A percentile compares a stretch with the other conserved stretches of the same genome.
Evolutionary conservation across 2,329 filamentous ascomycete species (phyloP).

Genomic region (Pseudocercospora ulei): DNA sequence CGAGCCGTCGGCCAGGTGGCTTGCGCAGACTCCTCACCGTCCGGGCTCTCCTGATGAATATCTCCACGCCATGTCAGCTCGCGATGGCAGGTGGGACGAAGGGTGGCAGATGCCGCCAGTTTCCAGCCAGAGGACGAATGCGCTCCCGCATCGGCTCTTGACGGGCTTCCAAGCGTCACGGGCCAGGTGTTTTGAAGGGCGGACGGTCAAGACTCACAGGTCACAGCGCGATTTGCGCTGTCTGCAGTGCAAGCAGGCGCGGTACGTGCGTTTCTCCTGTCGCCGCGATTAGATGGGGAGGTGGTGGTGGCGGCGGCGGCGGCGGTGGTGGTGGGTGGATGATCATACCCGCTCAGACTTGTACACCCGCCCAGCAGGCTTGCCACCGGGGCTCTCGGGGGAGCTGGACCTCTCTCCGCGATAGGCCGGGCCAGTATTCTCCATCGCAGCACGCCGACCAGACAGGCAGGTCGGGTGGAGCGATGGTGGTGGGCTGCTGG

Average conservation of each 20-base stretch:
- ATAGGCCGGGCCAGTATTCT: neutral
- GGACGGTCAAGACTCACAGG: slow-evolving; percentile 24
- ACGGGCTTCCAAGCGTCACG: slow-evolving; percentile 9
- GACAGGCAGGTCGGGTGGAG: too few species aligned
- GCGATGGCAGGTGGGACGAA: neutral
- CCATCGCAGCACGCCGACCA: slow-evolving; percentile 2
- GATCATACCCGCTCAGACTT: slow-evolving; percentile 1
- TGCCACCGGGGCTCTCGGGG: slow-evolving; percentile 13
- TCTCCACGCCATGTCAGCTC: slow-evolving; percentile 1
- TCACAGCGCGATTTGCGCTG: slow-evolving; percentile 33
- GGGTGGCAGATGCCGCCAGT: slow-evolving; percentile 4
- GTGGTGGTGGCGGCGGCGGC: neutral
- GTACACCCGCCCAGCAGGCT: neutral
- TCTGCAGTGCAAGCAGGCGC: slow-evolving; percentile 31
- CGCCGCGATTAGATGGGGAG: slow-evolving; percentile 18
- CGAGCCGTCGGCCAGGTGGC: slow-evolving; percentile 4
- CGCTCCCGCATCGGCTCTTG: slow-evolving; percentile 10
- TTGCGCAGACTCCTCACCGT: neutral
- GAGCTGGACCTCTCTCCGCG: slow-evolving; percentile 9
- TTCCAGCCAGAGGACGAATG: slow-evolving; percentile 1
- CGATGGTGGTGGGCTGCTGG: slow-evolving; percentile 2
- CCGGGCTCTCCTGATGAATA: slow-evolving; percentile 6
- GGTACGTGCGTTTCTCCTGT: slow-evolving; percentile 32
- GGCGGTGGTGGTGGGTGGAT: slow-evolving; percentile 2
- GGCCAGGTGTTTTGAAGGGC: neutral